These are phyloP conservation scores for Penicillium griseofulvum DNA, from an alignment of 2,329 filamentous ascomycete species.

Conservation along the genomic window DNA sequence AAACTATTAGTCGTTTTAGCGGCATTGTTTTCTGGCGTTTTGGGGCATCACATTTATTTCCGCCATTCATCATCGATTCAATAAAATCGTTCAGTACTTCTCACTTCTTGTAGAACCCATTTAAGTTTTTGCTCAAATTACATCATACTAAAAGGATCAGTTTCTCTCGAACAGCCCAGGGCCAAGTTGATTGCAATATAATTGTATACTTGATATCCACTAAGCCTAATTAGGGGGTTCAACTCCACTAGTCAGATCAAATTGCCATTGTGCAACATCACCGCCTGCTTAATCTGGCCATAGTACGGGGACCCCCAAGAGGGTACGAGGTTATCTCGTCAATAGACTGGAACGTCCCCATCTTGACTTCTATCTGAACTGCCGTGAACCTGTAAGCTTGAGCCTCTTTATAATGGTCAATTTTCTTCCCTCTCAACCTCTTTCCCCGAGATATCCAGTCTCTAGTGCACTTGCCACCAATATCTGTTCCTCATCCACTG, in stretches of 20 bases:
- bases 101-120: neutral
- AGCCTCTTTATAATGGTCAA: neutral
- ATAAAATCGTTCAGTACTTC: neutral
- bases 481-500: neutral
- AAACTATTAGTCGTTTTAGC: conserved; percentile 22
- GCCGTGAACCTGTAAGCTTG: neutral
- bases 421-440: neutral
- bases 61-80: neutral
- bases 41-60: conserved; percentile 11
- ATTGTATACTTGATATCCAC: neutral
- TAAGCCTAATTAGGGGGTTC: neutral
- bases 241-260: neutral
- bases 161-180: neutral
- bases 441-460: too few species aligned
- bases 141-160: too few species aligned
- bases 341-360: neutral
- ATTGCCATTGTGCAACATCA: neutral
- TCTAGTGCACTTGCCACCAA: neutral
- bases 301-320: neutral
- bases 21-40: conserved; percentile 31
- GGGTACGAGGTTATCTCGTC: neutral
- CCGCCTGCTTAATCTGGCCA: neutral
- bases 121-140: neutral
- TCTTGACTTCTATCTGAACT: neutral
- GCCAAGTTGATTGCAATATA: neutral